Conservation (phyloP, 164 flowering plant genomes). For the Euptelea pleiosperma region DNA sequence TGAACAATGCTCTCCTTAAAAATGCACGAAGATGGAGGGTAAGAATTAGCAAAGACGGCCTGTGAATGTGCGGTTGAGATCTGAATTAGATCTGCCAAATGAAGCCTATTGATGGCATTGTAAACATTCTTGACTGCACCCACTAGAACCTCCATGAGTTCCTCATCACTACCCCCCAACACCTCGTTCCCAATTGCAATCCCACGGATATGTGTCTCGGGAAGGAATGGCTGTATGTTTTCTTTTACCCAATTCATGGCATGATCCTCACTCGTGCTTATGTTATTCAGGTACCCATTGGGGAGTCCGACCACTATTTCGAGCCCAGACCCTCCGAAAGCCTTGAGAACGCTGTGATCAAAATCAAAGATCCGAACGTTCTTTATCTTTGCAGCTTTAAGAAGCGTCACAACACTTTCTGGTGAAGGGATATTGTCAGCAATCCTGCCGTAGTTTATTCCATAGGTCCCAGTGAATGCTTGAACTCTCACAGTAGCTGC, state of each 20-base stretch:
- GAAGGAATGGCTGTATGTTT: slow-evolving; percentile 51
- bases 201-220: slow-evolving; percentile 44
- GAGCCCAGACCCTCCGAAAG: slow-evolving; percentile 57
- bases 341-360: slow-evolving; percentile 57
- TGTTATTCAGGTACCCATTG: slow-evolving; percentile 42
- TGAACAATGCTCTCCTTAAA: slow-evolving; percentile 38
- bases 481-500: slow-evolving; percentile 8
- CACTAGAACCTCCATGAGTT: slow-evolving; percentile 37
- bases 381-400: slow-evolving; percentile 50
- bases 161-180: slow-evolving; percentile 41
- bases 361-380: slow-evolving; percentile 58
- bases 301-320: slow-evolving; percentile 49
- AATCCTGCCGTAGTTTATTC: slow-evolving; percentile 64
- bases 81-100: slow-evolving; percentile 35
- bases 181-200: slow-evolving; percentile 68
- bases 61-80: slow-evolving; percentile 57
- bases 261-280: slow-evolving; percentile 37
- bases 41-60: slow-evolving; percentile 54
- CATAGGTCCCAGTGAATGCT: slow-evolving; percentile 60
- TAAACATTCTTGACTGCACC: slow-evolving; percentile 59
- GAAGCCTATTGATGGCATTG: slow-evolving; percentile 36
- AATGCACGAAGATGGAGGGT: slow-evolving; percentile 58
- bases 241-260: slow-evolving; percentile 58
- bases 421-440: slow-evolving; percentile 66
- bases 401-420: slow-evolving; percentile 48